phyloP scores from a whole-genome alignment of 805 yeast species.

The Lipomyces spencermartinsiae region DNA sequence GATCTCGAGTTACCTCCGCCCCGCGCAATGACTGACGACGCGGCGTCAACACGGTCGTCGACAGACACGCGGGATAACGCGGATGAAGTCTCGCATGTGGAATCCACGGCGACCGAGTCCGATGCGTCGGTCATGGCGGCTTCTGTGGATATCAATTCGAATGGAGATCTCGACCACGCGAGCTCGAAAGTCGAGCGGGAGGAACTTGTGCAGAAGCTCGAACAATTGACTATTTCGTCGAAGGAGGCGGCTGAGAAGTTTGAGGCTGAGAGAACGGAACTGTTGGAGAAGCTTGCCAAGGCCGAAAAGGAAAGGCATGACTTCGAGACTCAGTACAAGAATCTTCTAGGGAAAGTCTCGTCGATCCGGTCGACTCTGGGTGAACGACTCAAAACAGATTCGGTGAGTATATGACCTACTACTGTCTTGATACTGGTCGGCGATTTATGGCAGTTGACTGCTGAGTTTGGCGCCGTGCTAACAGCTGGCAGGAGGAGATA shows the following conservation, averaged over 20 bases:
- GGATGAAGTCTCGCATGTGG: neutral
- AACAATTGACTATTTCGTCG: constrained; percentile 5
- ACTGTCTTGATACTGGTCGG: neutral
- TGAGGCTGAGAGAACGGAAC: neutral
- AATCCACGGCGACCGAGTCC: constrained; percentile 1
- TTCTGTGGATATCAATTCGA: neutral
- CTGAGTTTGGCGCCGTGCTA: neutral
- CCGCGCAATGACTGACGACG: neutral
- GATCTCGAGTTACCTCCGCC: neutral
- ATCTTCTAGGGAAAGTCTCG: constrained; percentile 47
- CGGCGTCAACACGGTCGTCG: constrained; percentile 1
- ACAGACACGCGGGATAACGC: constrained; percentile 2
- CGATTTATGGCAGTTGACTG: neutral
- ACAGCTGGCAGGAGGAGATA: constrained; percentile 33
- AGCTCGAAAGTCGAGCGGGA: constrained; percentile 17
- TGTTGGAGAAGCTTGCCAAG: constrained; percentile 66
- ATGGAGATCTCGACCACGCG: neutral
- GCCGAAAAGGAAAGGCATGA: constrained; percentile 55
- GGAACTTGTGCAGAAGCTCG: constrained; percentile 13
- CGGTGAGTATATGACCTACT: constrained; percentile 28
- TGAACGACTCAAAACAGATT: constrained; percentile 54
- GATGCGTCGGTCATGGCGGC: neutral
- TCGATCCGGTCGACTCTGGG: constrained; percentile 50
- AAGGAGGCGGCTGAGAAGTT: constrained; percentile 12
- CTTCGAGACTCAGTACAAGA: constrained; percentile 51